A percentile compares a stretch with the other conserved stretches of the same genome.
These are phyloP conservation scores for Chrysopogon serrulatus DNA, from an alignment of 176 grass and related monocot species.

Conservation along the genomic window DNA sequence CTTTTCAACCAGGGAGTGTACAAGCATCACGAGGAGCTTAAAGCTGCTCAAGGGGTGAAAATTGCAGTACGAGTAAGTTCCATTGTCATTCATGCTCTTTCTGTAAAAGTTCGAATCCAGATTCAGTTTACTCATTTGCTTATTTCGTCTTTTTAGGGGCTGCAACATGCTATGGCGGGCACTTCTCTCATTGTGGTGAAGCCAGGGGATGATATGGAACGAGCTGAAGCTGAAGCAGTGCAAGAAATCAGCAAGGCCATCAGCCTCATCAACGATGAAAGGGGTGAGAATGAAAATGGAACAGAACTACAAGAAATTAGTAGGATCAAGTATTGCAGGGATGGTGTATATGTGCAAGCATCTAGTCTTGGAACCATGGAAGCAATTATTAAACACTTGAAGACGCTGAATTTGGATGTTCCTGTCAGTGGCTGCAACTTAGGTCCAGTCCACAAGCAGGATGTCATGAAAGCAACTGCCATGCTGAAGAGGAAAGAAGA, in stretches of 20 bases:
- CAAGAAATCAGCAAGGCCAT: neutral
- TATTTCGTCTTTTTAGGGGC: constrained; percentile 25
- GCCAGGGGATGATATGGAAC: constrained; percentile 35
- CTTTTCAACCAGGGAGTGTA: constrained; percentile 44
- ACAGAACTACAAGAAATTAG: neutral
- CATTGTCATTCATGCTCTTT: neutral
- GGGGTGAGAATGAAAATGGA: neutral
- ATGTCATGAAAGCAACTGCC: constrained; percentile 67
- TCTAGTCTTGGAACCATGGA: constrained; percentile 61
- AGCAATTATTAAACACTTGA: constrained; percentile 49
- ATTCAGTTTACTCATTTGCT: neutral
- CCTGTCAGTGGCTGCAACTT: constrained; percentile 57
- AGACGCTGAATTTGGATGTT: constrained; percentile 34
- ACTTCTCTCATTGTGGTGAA: constrained; percentile 48
- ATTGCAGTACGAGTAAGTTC: constrained; percentile 47
- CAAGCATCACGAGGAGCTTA: constrained; percentile 67
- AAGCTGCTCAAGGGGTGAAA: constrained; percentile 73
- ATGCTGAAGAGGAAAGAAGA: constrained; percentile 71
- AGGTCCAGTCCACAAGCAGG: constrained; percentile 68
- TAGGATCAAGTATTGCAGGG: constrained; percentile 13
- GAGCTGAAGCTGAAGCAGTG: constrained; percentile 24
- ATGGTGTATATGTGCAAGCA: constrained; percentile 76
- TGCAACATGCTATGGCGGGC: constrained; percentile 60
- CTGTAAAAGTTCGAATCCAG: neutral
- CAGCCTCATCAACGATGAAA: neutral